Evolutionary conservation across 345 rosid species (phyloP).

Genomic region (Eutrema japonicum): DNA sequence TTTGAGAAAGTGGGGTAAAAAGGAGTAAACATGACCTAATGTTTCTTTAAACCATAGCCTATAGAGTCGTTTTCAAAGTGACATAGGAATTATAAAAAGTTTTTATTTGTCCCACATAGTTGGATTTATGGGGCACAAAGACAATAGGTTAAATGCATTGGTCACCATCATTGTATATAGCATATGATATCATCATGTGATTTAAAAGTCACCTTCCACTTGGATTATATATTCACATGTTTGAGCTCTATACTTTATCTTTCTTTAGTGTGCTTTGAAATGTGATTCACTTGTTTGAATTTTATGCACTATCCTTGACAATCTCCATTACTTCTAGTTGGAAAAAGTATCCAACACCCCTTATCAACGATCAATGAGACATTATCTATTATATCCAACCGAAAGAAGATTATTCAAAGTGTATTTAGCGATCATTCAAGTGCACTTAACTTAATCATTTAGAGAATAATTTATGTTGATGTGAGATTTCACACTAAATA

Average conservation of each 20-base stretch:
- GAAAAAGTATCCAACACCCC: conserved; percentile 22
- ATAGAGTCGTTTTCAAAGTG: conserved; percentile 38
- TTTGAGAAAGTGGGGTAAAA: conserved; percentile 29
- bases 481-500: neutral
- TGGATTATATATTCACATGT: conserved; percentile 34
- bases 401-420: conserved; percentile 9
- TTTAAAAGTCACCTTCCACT: conserved; percentile 29
- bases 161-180: conserved; percentile 35
- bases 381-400: conserved; percentile 35
- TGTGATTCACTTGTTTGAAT: conserved; percentile 38
- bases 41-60: conserved; percentile 31
- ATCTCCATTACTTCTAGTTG: conserved; percentile 17
- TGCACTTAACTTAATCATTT: neutral
- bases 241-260: conserved; percentile 32
- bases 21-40: conserved; percentile 42
- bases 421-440: neutral
- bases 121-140: conserved; percentile 40
- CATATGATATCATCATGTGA: conserved; percentile 43
- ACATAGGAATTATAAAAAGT: conserved; percentile 35
- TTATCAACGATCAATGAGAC: conserved; percentile 39
- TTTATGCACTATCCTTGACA: conserved; percentile 21
- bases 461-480: neutral
- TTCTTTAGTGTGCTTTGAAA: conserved; percentile 30
- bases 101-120: conserved; percentile 40
- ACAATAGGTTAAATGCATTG: conserved; percentile 29